phyloP scores from a whole-genome alignment of 306 rosid species.

The Sicyos edulis region DNA sequence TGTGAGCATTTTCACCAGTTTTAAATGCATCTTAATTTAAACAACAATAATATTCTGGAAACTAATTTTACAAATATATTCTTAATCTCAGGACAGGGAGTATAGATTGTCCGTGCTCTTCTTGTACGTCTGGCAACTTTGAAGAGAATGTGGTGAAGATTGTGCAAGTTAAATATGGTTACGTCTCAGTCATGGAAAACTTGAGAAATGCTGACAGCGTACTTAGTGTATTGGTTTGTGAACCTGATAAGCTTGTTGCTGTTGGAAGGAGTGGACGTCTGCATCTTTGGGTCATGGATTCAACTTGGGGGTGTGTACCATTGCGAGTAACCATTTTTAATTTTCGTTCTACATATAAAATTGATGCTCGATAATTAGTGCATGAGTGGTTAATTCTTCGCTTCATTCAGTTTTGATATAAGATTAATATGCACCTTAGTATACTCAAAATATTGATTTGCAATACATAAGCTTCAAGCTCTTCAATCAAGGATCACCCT shows the following conservation, averaged over 20 bases:
- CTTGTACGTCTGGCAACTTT: conserved; percentile 49
- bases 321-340: conserved; percentile 18
- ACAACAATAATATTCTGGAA: conserved; percentile 15
- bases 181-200: conserved; percentile 53
- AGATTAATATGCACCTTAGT: conserved; percentile 5
- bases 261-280: conserved; percentile 81
- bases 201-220: conserved; percentile 45
- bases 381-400: not conserved
- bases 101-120: conserved; percentile 57
- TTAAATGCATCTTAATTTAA: conserved; percentile 24
- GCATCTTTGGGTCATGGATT: conserved; percentile 80
- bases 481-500: not conserved
- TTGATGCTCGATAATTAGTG: not conserved
- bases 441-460: not conserved
- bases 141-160: conserved; percentile 64
- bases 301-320: conserved; percentile 68
- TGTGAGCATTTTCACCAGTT: conserved; percentile 27
- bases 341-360: not conserved
- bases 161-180: conserved; percentile 64
- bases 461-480: not conserved
- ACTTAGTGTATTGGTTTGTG: conserved; percentile 58
- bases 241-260: conserved; percentile 64
- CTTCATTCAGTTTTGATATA: not conserved
- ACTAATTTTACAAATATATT: conserved; percentile 23
- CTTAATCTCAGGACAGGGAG: conserved; percentile 48